Percentiles rank a stretch among this genome's conserved stretches.
phyloP scores from a whole-genome alignment of 768 basidiomycete genomes.

The Collybia mongolica region DNA sequence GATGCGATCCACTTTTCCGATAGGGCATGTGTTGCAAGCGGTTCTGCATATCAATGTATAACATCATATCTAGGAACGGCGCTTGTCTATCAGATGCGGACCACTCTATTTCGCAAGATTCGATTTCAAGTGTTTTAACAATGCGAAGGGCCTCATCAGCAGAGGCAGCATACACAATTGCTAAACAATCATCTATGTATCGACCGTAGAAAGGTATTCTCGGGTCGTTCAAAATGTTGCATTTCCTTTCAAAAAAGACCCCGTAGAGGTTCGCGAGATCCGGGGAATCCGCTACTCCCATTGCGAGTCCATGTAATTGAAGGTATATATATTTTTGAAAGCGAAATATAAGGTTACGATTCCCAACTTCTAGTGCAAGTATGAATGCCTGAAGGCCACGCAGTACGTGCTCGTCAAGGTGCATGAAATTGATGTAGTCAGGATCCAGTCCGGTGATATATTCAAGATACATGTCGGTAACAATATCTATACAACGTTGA shows the following conservation, averaged over 20 bases:
- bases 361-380: constrained; percentile 12
- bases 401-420: constrained; percentile 1
- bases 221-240: constrained; percentile 7
- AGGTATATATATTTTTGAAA: constrained; percentile 18
- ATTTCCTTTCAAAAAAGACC: constrained; percentile 14
- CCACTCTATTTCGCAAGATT: constrained; percentile 18
- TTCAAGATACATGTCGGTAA: constrained; percentile 14
- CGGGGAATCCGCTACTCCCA: constrained; percentile 27
- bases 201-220: constrained; percentile 22
- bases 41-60: constrained; percentile 18
- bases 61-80: constrained; percentile 27
- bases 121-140: constrained; percentile 5
- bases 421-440: constrained; percentile 1
- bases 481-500: constrained; percentile 16
- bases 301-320: constrained; percentile 27
- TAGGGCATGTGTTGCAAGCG: constrained; percentile 10
- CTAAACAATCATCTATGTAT: constrained; percentile 29
- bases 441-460: constrained; percentile 4
- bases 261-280: constrained; percentile 31
- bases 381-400: constrained; percentile 10
- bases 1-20: constrained; percentile 15
- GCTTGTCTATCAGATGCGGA: constrained; percentile 1
- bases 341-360: constrained; percentile 18
- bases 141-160: constrained; percentile 13
- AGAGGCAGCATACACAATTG: constrained; percentile 16